Conservation (phyloP, 2,329 filamentous ascomycete species). For the Aspergillus sp. region DNA sequence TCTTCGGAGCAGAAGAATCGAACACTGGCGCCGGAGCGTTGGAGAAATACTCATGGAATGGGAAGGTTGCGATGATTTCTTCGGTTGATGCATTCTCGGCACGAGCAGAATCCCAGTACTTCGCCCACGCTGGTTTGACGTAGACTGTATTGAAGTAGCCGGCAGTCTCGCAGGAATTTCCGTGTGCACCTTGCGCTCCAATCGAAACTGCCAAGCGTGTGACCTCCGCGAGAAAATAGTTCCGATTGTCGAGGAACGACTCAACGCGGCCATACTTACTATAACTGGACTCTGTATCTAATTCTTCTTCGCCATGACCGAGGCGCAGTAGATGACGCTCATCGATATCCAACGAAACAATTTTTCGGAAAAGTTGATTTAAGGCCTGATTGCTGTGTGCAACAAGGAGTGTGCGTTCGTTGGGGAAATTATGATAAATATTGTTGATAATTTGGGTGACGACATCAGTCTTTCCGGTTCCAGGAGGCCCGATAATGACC, state of each 20-base stretch:
- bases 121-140: slow-evolving; percentile 81
- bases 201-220: slow-evolving; percentile 82
- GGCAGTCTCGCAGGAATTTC: slow-evolving; percentile 92
- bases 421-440: slow-evolving; percentile 95
- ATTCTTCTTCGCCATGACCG: slow-evolving; percentile 92
- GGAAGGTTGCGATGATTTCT: slow-evolving; percentile 72
- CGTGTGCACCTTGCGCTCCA: slow-evolving; percentile 87
- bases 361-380: slow-evolving; percentile 97
- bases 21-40: slow-evolving; percentile 87
- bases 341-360: slow-evolving; percentile 93
- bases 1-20: slow-evolving; percentile 62
- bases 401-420: slow-evolving; percentile 85
- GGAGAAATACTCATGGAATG: slow-evolving; percentile 84
- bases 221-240: slow-evolving; percentile 76
- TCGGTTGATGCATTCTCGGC: slow-evolving; percentile 57
- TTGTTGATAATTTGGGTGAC: slow-evolving; percentile 98
- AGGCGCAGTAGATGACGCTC: slow-evolving; percentile 88
- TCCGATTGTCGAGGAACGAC: slow-evolving; percentile 87
- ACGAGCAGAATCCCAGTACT: slow-evolving; percentile 69
- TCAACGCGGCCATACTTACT: slow-evolving; percentile 94
- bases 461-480: slow-evolving; percentile 98
- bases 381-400: slow-evolving; percentile 97
- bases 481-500: slow-evolving; percentile 89
- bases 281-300: slow-evolving; percentile 81
- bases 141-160: slow-evolving; percentile 96